Evolutionary conservation across 208 protist species (phyloP).

Genomic region (Wallacemonas sp.): DNA sequence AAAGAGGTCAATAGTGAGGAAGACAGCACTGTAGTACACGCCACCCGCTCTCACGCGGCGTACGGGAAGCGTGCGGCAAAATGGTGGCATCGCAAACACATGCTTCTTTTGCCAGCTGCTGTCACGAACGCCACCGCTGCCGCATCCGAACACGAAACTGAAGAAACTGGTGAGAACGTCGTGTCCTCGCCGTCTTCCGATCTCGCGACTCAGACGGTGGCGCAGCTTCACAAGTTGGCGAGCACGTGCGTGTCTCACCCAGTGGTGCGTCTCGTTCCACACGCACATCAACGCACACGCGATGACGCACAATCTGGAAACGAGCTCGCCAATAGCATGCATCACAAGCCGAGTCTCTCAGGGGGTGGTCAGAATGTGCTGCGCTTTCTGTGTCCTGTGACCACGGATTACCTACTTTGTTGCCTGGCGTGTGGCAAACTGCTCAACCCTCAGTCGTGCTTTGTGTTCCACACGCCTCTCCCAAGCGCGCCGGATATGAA

Average conservation of each 20-base stretch:
- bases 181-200: background rate
- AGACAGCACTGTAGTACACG: too few species aligned
- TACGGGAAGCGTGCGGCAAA: constrained; percentile 20
- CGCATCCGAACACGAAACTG: too few species aligned
- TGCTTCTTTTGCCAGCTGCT: background rate
- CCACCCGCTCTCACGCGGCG: constrained; percentile 18
- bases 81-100: constrained; percentile 17
- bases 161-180: too few species aligned
- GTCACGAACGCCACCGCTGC: background rate
- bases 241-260: background rate
- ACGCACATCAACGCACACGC: constrained; percentile 14
- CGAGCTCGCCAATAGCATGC: too few species aligned
- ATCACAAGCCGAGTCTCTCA: too few species aligned
- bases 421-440: constrained; percentile 48
- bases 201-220: background rate
- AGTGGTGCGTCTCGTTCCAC: constrained; percentile 7
- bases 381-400: constrained; percentile 25
- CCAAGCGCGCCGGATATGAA: constrained; percentile 44
- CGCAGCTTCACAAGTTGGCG: background rate
- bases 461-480: constrained; percentile 55
- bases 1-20: too few species aligned
- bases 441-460: constrained; percentile 50
- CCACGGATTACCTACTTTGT: constrained; percentile 45
- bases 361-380: background rate
- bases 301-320: background rate